These are phyloP conservation scores for Sporisorium sorghi DNA, from an alignment of 1,284 basidiomycete genomes.

Conservation along the genomic window DNA sequence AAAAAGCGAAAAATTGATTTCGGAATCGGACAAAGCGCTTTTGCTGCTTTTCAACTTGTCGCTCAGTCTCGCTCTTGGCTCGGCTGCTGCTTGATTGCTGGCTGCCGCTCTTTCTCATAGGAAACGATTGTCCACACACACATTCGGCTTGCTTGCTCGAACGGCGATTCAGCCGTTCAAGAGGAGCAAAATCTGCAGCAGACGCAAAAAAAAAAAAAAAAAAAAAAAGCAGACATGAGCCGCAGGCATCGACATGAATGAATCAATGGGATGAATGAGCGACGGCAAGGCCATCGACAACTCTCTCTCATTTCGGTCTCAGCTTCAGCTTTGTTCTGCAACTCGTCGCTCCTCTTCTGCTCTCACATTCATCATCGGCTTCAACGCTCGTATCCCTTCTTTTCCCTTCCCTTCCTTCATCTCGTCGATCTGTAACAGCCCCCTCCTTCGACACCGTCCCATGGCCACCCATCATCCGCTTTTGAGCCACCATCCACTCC, in stretches of 20 bases:
- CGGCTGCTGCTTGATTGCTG: too few species aligned
- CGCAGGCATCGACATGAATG: neutral
- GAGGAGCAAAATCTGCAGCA: neutral
- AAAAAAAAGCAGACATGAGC: neutral
- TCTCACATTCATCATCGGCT: neutral
- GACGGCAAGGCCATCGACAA: too few species aligned
- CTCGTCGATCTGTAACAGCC: neutral
- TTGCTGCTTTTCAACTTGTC: too few species aligned
- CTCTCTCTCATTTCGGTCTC: neutral
- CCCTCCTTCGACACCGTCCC: slow-evolving; percentile 1
- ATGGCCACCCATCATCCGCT: neutral
- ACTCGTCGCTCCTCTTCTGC: neutral
- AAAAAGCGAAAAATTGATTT: neutral
- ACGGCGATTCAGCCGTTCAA: neutral
- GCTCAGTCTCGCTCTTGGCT: neutral
- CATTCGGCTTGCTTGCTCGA: neutral
- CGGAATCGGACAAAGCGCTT: neutral
- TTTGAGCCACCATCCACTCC: neutral
- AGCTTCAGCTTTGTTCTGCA: neutral
- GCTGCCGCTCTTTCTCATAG: neutral
- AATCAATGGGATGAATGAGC: too few species aligned
- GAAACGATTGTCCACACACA: too few species aligned
- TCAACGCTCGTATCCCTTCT: neutral
- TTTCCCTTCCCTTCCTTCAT: neutral
- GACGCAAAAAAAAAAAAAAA: too few species aligned